These are phyloP conservation scores for Striga hermonthica DNA, from an alignment of 305 asterid species.

Conservation along the genomic window DNA sequence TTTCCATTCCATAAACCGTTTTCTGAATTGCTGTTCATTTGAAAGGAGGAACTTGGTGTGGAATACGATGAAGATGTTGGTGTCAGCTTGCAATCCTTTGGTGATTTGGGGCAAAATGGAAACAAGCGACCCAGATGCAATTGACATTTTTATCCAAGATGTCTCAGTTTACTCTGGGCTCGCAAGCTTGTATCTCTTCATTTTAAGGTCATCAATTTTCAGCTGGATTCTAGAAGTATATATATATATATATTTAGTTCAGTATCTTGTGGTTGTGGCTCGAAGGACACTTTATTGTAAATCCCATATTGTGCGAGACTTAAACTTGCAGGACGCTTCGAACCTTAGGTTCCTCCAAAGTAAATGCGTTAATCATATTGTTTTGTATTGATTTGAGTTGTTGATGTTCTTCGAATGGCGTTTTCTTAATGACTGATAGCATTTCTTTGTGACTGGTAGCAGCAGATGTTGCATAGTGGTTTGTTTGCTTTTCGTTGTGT, in stretches of 20 bases:
- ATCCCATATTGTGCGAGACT: too few species aligned
- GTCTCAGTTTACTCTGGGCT: too few species aligned
- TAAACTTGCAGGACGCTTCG: too few species aligned
- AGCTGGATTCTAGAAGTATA: not conserved
- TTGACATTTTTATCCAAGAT: conserved; percentile 28
- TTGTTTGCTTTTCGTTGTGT: not conserved
- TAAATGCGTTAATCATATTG: not conserved
- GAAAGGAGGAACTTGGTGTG: conserved; percentile 90
- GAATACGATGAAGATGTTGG: conserved; percentile 91
- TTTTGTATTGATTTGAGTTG: not conserved
- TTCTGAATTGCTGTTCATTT: conserved; percentile 19
- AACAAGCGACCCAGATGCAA: conserved; percentile 59
- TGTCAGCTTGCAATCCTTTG: conserved; percentile 68
- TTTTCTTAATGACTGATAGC: too few species aligned
- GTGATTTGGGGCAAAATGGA: conserved; percentile 50
- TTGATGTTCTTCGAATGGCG: not conserved
- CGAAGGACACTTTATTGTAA: too few species aligned
- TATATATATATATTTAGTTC: too few species aligned
- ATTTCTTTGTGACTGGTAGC: not conserved
- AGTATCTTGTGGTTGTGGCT: too few species aligned
- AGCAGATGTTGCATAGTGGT: not conserved
- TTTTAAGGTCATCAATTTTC: too few species aligned
- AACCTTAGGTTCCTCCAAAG: too few species aligned
- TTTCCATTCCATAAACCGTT: not conserved
- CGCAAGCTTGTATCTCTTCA: too few species aligned